phyloP scores from a whole-genome alignment of 192 early-diverging fungal species.

The Paraglomus brasilianum region DNA sequence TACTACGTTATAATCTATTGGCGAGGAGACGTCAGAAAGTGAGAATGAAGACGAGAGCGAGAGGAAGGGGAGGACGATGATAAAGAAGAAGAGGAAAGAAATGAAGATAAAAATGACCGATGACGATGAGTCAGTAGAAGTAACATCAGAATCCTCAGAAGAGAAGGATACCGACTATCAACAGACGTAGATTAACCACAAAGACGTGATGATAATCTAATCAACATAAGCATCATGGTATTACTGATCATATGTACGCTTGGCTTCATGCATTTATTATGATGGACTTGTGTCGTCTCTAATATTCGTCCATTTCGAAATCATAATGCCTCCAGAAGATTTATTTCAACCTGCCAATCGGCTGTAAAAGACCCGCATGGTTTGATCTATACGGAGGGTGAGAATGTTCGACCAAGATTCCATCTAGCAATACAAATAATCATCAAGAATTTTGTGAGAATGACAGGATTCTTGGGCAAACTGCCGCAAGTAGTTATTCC shows the following conservation, averaged over 20 bases:
- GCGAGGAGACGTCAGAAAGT: too few relatives aligned
- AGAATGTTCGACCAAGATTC: too few relatives aligned
- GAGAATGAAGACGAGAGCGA: conserved; percentile 33
- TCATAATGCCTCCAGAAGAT: too few relatives aligned
- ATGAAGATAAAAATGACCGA: conserved; percentile 23
- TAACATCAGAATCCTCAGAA: conserved; percentile 34
- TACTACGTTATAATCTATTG: conserved; percentile 24
- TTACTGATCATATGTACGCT: background rate
- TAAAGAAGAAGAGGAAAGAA: conserved; percentile 20
- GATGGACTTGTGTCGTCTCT: background rate
- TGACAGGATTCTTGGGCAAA: too few relatives aligned
- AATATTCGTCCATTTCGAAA: conserved; percentile 1
- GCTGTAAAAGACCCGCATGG: too few relatives aligned
- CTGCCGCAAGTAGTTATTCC: too few relatives aligned
- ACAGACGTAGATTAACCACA: background rate
- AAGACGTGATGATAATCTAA: background rate
- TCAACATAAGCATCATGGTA: background rate
- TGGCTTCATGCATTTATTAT: background rate
- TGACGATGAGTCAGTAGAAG: conserved; percentile 33
- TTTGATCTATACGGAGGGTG: too few relatives aligned
- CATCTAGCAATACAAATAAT: too few relatives aligned
- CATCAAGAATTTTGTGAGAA: too few relatives aligned
- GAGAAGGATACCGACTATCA: conserved; percentile 30
- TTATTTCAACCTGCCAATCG: too few relatives aligned
- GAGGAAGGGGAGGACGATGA: conserved; percentile 41